Evolutionary conservation across 2,329 filamentous ascomycete species (phyloP), one percentile per base, ranked within the genome.

Genomic region (Endoconidiophora laricicola): DNA sequence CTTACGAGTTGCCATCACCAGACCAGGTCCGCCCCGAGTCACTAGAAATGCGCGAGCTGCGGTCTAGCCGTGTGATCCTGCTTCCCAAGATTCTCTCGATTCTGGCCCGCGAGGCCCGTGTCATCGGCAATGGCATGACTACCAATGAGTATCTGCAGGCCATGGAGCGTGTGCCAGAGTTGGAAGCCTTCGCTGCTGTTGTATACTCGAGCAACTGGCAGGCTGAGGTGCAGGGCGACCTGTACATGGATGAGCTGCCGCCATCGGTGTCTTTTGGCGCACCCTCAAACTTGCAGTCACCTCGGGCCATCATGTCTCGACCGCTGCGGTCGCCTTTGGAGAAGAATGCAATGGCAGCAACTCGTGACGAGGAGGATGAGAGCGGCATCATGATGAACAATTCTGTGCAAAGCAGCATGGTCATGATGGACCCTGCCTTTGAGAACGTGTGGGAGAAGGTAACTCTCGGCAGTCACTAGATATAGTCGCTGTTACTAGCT

Each of bases 81-180:
- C 74, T 98, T 39, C 91, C 91, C 44, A 93, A 86, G 64, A 81
- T 93, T 48, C 71, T 98, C 36, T 93, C 90, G 2, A 82, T 94
- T 4, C 76, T 96, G 58, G 91, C 87, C 38, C 78, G 86, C 57
- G 88, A 98, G 67, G 90, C 90, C 4, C 88, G 94, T 63, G 74
- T 72, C 49, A 94, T 98, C 57, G 90, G 88, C 48, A 81, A 82
- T 59, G 85, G 85, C 57, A 74, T 77, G 65, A 33, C 29, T 12
- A 78, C 73, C 52, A 86, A 76, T 63, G 80, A 74, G 66, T 83
- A 83, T 60, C 69, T 83, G 29, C 73, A 79, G 58, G 77, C 79
- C 38, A 86, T 93, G 72, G 86, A 93, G 64, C 65, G 72, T 48
- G 82, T 88, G 38, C 71, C 74, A 24, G 83, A 88, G 54, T 70